phyloP scores from a whole-genome alignment of 805 yeast genomes.

The Candida piceae region DNA sequence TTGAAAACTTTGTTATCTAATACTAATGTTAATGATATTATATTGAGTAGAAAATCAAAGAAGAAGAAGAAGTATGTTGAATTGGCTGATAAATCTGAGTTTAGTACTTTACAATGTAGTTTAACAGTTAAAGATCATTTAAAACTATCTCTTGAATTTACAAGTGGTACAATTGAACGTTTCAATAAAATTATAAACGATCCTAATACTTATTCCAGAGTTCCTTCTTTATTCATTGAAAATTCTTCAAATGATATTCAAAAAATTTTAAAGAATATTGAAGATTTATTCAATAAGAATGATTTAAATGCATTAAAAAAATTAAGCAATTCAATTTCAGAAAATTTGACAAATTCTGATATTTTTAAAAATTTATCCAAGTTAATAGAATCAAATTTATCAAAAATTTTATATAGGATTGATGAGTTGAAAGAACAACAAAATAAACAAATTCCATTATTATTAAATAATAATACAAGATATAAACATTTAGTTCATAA shows the following conservation, averaged over 20 bases:
- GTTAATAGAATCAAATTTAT: slow-evolving; percentile 17
- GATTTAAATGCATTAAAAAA: slow-evolving; percentile 12
- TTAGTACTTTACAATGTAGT: slow-evolving; percentile 39
- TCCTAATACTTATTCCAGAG: neutral
- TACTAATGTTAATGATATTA: neutral
- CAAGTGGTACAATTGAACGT: neutral
- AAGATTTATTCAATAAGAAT: slow-evolving; percentile 11
- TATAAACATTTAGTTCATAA: slow-evolving; percentile 10
- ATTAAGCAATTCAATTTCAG: slow-evolving; percentile 16
- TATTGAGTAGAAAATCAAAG: slow-evolving; percentile 41
- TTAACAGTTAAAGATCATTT: slow-evolving; percentile 43
- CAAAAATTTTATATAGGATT: slow-evolving; percentile 13
- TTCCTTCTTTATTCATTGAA: slow-evolving; percentile 1
- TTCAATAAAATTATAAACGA: slow-evolving; percentile 1
- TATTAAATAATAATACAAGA: neutral
- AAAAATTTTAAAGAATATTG: slow-evolving; percentile 8
- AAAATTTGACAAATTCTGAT: slow-evolving; percentile 18
- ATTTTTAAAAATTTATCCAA: slow-evolving; percentile 14
- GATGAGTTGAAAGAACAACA: slow-evolving; percentile 13
- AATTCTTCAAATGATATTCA: slow-evolving; percentile 7
- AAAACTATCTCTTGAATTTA: slow-evolving; percentile 25
- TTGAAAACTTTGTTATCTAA: neutral
- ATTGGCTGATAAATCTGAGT: slow-evolving; percentile 37
- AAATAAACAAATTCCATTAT: too few relatives aligned
- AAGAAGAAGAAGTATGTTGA: slow-evolving; percentile 36